Evolutionary conservation across 2,329 filamentous ascomycete species (phyloP), one percentile per base, ranked within the genome.

Genomic region (Verticillium isaacii): DNA sequence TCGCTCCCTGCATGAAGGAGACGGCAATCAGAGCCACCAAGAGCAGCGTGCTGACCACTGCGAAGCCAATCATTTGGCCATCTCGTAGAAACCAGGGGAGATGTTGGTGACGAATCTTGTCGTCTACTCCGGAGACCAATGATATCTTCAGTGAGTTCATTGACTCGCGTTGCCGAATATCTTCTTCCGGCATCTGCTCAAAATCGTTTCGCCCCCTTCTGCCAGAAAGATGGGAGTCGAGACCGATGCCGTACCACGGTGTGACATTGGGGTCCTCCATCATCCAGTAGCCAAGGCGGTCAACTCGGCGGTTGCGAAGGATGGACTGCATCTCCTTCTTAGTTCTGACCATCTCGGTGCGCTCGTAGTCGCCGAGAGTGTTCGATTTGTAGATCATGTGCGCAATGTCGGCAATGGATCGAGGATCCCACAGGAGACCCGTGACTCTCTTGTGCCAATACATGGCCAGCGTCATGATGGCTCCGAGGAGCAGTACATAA

Each of bases 251-350:
- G 71, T 96, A 93, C 81, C 95, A 96, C 32, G 92, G 79, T 23
- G 88, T 86, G 23, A 75, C 71, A 5, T 84, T 82, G 64, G 82
- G 81, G 61, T 86, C 86, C 19, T 87, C 86, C 32, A 88, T 86
- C 62, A 85, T 85, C 92, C 93, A 97, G 74, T 96, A 96, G 7
- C 93, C 92, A n/a, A 97, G 82, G 55, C 90, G 83, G 68, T 94
- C 88, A 5, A 83, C 78, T 65, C 85, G 85, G 64, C 81, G 85
- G 69, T 80, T 83, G 58, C 75, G 78, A 54, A 85, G 80, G 65
- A 80, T 80, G 32, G 80, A 75, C 67, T 75, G 77, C 68, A 90
- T 85, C 37, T 86, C 80, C 36, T 75, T 70, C 57, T 81, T 79
- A 17, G 75, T 77, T 8, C 76, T 74, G 54, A 86, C 81, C 0